These are phyloP conservation scores for Gaertneriomyces semiglobifer DNA, from an alignment of 192 early-diverging fungal genomes.

Conservation along the genomic window DNA sequence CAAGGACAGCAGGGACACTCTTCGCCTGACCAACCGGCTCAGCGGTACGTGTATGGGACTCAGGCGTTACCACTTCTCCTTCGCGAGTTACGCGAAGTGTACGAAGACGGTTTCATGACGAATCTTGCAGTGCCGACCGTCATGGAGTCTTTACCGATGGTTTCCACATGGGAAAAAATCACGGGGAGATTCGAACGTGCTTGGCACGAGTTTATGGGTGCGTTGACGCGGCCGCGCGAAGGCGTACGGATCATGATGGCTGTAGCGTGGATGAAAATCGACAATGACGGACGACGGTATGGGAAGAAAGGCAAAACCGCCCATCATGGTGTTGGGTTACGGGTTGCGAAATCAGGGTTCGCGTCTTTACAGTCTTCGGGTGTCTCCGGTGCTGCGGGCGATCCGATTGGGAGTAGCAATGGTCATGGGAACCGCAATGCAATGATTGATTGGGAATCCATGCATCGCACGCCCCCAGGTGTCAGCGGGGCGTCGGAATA, in stretches of 20 bases:
- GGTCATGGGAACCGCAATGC: not conserved
- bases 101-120: constrained; percentile 22
- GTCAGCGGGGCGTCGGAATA: not conserved
- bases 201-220: constrained; percentile 6
- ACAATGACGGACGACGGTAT: constrained; percentile 6
- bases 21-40: too few species aligned
- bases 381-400: not conserved
- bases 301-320: constrained; percentile 19
- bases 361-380: not conserved
- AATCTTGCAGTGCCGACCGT: constrained; percentile 27
- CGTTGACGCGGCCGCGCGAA: not conserved
- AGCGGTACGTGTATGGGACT: not conserved
- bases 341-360: too few species aligned
- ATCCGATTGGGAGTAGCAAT: not conserved
- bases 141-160: constrained; percentile 16
- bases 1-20: too few species aligned
- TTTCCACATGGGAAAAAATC: constrained; percentile 10
- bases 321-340: constrained; percentile 8
- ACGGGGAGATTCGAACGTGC: constrained; percentile 1
- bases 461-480: not conserved
- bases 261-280: constrained; percentile 18
- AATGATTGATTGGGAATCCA: too few species aligned
- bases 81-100: constrained; percentile 15
- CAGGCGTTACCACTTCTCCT: not conserved
- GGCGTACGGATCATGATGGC: constrained; percentile 8